Percentiles rank a stretch among this genome's conserved stretches.
Conservation (phyloP, 1,284 basidiomycete genomes). For the Trametes hirsuta region DNA sequence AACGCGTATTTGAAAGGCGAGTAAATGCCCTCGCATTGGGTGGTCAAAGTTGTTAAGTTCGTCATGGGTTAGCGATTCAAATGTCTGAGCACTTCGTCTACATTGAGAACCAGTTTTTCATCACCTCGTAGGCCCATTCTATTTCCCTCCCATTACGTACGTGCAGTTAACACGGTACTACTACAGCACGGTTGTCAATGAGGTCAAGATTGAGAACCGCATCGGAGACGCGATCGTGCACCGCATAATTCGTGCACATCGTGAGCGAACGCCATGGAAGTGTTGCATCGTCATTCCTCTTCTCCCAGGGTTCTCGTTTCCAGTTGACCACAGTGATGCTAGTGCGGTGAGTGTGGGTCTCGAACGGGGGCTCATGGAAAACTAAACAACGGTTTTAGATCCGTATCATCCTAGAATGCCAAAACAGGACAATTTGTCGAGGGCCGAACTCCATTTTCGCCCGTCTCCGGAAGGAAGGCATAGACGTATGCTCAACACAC, state of each 20-base stretch:
- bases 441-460: constrained; percentile 94
- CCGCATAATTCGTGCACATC: constrained; percentile 89
- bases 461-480: constrained; percentile 84
- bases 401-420: constrained; percentile 92
- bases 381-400: constrained; percentile 51
- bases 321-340: constrained; percentile 92
- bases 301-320: constrained; percentile 92
- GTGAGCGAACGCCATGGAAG: constrained; percentile 84
- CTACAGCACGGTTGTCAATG: constrained; percentile 80
- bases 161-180: not conserved
- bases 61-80: constrained; percentile 75
- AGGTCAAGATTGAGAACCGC: constrained; percentile 88
- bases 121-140: constrained; percentile 72
- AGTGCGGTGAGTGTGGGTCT: constrained; percentile 67
- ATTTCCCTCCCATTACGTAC: not conserved
- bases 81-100: constrained; percentile 94
- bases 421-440: constrained; percentile 87
- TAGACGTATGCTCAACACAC: constrained; percentile 63
- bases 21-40: constrained; percentile 17
- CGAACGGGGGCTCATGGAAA: not conserved
- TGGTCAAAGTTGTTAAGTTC: no score
- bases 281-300: constrained; percentile 94
- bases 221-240: constrained; percentile 95
- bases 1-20: constrained; percentile 91
- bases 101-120: constrained; percentile 99